Base-by-base conservation (phyloP, 306 rosid species). In the Psophocarpus tetragonolobus region DNA sequence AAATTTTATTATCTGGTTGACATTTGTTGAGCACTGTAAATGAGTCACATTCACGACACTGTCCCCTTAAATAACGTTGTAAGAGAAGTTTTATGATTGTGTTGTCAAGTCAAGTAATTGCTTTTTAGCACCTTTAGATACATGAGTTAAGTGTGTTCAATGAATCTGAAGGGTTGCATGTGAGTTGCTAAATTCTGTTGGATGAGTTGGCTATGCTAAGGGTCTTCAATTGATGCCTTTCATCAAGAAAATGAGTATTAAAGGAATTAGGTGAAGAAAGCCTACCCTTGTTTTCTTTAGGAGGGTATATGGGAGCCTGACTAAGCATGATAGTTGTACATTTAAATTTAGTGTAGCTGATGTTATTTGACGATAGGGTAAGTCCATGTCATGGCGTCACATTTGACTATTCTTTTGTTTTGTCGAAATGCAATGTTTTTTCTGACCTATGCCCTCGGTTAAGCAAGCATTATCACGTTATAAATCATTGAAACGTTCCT, bases 151-250 rank as follows among this genome's bases (percentile, higher is more conserved):
- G 65, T 42, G 17, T 53, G 75, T 76, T 57, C 82, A 71, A 54
- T 84, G 76, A 80, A 84, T 80, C 69, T 56, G 3, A 8, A 20
- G n/a, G 26, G 68, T 36, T 77, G 80, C 81, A 77, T 36, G 81
- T 77, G 83, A 77, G 45, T 58, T 48, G 42, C 42, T 32, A 73
- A 45, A 33, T 70, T 45, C 60, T 60, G 66, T 45, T 72, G 75
- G 57, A 45, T 47, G 65, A 53, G 75, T 65, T 73, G 71, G 71
- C 24, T 23, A 13, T 13, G 23, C 51, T 23, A 5, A 74, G 75
- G 15, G 4, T 33, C 24, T n/a, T 0, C 50, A 42, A 7, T 53
- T 47, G n/a, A 30, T 41, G 56, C 11, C 27, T 66, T 76, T 15
- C 48, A 5, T 32, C 7, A 15, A 20, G 33, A 10, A 80, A 30